Percentiles rank a stretch among this genome's conserved stretches.
Evolutionary conservation across 2,329 filamentous ascomycete genomes (phyloP).

Genomic region (Pyrenochaeta sp.): DNA sequence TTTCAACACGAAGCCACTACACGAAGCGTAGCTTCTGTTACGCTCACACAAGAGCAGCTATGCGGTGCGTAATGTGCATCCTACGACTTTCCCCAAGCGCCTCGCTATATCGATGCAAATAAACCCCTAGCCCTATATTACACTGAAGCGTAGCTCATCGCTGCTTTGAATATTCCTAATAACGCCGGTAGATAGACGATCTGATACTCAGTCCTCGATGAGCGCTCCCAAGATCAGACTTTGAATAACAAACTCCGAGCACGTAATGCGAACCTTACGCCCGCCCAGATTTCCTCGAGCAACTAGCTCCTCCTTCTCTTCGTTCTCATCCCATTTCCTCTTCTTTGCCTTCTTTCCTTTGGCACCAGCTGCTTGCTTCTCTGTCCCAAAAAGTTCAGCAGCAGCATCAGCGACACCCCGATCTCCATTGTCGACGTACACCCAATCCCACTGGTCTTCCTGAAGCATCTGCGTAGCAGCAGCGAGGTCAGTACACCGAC

Average conservation of each 20-base stretch:
- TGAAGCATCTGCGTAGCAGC: slow-evolving; percentile 70
- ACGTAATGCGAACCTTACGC: slow-evolving; percentile 71
- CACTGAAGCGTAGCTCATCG: too few relatives aligned
- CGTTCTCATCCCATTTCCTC: slow-evolving; percentile 53
- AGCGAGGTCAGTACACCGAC: slow-evolving; percentile 69
- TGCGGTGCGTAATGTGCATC: too few relatives aligned
- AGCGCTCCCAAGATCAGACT: slow-evolving; percentile 87
- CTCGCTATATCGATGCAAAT: neutral
- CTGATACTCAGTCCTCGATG: slow-evolving; percentile 63
- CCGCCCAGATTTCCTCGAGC: slow-evolving; percentile 50
- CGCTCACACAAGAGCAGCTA: too few relatives aligned
- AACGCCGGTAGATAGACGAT: too few relatives aligned
- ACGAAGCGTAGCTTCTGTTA: too few relatives aligned
- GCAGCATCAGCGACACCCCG: slow-evolving; percentile 64
- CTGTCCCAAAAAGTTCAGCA: slow-evolving; percentile 56
- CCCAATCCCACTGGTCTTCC: slow-evolving; percentile 74
- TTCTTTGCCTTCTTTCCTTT: slow-evolving; percentile 51
- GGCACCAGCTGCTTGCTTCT: slow-evolving; percentile 16
- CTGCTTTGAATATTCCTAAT: too few relatives aligned
- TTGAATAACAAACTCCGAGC: slow-evolving; percentile 89
- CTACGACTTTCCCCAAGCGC: neutral
- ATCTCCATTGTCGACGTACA: slow-evolving; percentile 80
- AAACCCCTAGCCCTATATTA: neutral
- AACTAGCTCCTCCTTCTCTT: slow-evolving; percentile 31
- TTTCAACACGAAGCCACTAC: too few relatives aligned